A percentile compares a stretch with the other conserved stretches of the same genome.
Conservation (phyloP, 441 rosid genomes). For the Mallotus japonicus region DNA sequence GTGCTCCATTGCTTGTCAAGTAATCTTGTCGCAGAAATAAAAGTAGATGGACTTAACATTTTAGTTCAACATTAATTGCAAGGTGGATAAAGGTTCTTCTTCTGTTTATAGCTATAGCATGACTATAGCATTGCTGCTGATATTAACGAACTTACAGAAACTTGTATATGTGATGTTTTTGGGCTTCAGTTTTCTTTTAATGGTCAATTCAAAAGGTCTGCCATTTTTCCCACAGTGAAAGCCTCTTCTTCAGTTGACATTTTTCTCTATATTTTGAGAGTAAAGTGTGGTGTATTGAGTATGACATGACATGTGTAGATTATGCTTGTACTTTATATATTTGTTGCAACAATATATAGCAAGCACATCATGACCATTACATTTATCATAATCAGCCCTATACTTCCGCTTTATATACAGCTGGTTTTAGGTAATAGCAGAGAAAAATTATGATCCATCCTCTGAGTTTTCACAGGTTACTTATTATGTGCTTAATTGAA, state of each 20-base stretch:
- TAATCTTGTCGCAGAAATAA: too few relatives aligned
- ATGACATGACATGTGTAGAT: conserved; percentile 7
- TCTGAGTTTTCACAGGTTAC: conserved; percentile 45
- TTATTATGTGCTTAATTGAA: conserved; percentile 72
- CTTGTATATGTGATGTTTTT: background rate
- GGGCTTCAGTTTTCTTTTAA: background rate
- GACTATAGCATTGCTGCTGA: background rate
- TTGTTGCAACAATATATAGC: background rate
- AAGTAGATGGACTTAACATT: too few relatives aligned
- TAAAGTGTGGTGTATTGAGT: background rate
- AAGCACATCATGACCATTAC: background rate
- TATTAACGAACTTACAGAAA: background rate
- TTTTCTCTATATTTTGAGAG: background rate
- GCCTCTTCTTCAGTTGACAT: background rate
- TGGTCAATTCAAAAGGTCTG: background rate
- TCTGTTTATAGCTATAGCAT: background rate
- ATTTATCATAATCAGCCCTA: background rate
- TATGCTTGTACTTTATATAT: background rate
- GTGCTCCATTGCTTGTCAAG: too few relatives aligned
- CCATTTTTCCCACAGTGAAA: background rate
- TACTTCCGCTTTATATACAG: conserved; percentile 8
- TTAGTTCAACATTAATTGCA: background rate
- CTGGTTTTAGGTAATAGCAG: background rate
- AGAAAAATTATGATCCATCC: conserved; percentile 3
- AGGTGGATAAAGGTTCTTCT: background rate